A percentile compares a stretch with the other conserved stretches of the same genome.
Conservation (phyloP, 2,329 filamentous ascomycete species). For the Aulographum hederae region DNA sequence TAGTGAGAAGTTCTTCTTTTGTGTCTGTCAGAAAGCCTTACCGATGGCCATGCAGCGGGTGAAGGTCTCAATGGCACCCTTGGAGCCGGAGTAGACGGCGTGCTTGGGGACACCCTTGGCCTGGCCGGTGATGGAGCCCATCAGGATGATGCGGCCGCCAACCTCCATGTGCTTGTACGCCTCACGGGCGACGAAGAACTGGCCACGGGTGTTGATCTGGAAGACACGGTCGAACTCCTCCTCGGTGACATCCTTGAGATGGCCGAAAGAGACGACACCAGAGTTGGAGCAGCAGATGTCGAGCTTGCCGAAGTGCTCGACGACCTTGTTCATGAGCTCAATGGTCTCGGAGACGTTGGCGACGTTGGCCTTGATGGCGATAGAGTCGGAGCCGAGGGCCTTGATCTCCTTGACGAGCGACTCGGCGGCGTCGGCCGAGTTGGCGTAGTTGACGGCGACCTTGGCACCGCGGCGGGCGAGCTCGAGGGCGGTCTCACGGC, state of each 20-base stretch:
- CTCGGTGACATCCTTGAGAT: slow-evolving; percentile 33
- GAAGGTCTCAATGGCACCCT: slow-evolving; percentile 36
- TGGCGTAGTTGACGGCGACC: slow-evolving; percentile 50
- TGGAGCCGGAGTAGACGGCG: slow-evolving; percentile 33
- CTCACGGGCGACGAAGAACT: slow-evolving; percentile 43
- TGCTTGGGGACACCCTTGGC: slow-evolving; percentile 36
- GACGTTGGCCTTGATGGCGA: slow-evolving; percentile 50
- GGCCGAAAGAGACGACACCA: slow-evolving; percentile 35
- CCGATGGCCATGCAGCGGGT: slow-evolving; percentile 34
- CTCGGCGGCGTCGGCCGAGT: slow-evolving; percentile 44
- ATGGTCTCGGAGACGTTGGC: slow-evolving; percentile 44
- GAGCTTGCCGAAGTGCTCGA: slow-evolving; percentile 45
- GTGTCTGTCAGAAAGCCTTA: too few relatives aligned
- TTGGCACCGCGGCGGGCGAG: slow-evolving; percentile 47
- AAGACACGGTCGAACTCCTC: slow-evolving; percentile 41
- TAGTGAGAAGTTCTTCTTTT: too few relatives aligned
- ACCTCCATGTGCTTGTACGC: slow-evolving; percentile 34
- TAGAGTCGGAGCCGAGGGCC: slow-evolving; percentile 40
- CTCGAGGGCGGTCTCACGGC: slow-evolving; percentile 46
- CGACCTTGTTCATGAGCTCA: slow-evolving; percentile 42
- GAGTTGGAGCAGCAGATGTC: slow-evolving; percentile 56
- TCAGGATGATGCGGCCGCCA: slow-evolving; percentile 33
- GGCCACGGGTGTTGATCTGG: slow-evolving; percentile 41
- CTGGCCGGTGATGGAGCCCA: slow-evolving; percentile 38
- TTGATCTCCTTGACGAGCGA: slow-evolving; percentile 49